phyloP scores from a whole-genome alignment of 768 basidiomycete species.

The Trametes coccinea region DNA sequence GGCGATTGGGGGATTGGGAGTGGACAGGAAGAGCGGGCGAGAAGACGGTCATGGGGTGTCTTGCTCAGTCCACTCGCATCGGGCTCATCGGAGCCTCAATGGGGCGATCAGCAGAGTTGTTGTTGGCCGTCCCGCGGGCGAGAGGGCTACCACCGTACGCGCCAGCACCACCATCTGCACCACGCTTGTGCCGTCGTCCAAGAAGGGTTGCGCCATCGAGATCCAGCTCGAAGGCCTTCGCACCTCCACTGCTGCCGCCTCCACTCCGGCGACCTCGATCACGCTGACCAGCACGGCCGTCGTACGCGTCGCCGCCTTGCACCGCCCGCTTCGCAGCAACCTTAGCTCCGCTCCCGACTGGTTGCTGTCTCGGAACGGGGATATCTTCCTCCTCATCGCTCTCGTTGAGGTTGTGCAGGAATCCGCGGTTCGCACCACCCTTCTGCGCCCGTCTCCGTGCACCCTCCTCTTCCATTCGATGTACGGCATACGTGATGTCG shows the following conservation, averaged over 20 bases:
- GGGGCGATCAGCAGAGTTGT: not conserved
- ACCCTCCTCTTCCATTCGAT: constrained; percentile 99
- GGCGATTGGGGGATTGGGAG: no score
- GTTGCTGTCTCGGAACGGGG: constrained; percentile 39
- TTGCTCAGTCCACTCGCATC: constrained; percentile 23
- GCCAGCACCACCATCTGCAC: constrained; percentile 11
- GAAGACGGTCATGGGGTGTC: not conserved
- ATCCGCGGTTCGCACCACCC: constrained; percentile 80
- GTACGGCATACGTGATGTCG: constrained; percentile 98
- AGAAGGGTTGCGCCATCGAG: constrained; percentile 85
- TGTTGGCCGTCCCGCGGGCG: not conserved
- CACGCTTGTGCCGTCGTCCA: constrained; percentile 61
- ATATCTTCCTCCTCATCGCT: constrained; percentile 73
- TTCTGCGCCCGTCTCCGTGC: constrained; percentile 82
- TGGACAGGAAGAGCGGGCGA: no score
- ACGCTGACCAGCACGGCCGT: constrained; percentile 71
- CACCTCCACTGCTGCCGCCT: constrained; percentile 22
- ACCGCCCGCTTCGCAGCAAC: constrained; percentile 30
- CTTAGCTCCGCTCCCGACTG: constrained; percentile 34
- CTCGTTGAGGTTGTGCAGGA: constrained; percentile 87
- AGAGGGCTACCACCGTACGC: constrained; percentile 22
- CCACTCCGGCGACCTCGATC: constrained; percentile 47
- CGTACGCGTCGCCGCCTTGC: constrained; percentile 39
- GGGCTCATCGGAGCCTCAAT: constrained; percentile 24
- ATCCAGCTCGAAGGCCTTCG: constrained; percentile 74